A percentile compares a stretch with the other conserved stretches of the same genome.
phyloP scores from a whole-genome alignment of 441 rosid species.

The Macaranga tanarius region DNA sequence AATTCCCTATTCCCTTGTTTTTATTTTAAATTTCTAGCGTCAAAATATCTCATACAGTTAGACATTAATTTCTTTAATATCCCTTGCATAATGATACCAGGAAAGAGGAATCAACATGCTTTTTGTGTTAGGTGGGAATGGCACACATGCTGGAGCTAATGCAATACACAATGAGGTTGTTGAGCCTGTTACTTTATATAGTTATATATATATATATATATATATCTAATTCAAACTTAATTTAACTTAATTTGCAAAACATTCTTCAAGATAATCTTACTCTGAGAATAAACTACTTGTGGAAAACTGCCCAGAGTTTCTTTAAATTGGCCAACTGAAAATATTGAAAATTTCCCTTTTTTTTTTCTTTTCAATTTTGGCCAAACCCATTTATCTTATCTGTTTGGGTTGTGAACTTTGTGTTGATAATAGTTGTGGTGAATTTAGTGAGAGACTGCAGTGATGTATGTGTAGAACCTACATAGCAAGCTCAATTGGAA shows the following conservation, averaged over 20 bases:
- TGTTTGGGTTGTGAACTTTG: neutral
- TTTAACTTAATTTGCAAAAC: neutral
- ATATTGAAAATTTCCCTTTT: neutral
- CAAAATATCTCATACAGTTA: conserved; percentile 15
- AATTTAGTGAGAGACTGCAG: neutral
- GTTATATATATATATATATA: conserved; percentile 4
- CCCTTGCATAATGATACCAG: conserved; percentile 42
- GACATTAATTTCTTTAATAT: conserved; percentile 19
- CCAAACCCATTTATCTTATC: neutral
- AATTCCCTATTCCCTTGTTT: conserved; percentile 6
- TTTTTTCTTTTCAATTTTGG: neutral
- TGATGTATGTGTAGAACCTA: neutral
- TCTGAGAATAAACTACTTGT: neutral
- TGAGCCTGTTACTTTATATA: conserved; percentile 14
- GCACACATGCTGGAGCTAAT: conserved; percentile 97
- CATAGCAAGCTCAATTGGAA: neutral
- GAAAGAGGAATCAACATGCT: conserved; percentile 98
- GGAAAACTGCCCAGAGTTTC: neutral
- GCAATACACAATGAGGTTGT: conserved; percentile 92
- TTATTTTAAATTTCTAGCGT: neutral
- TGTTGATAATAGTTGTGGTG: neutral
- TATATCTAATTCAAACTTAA: neutral
- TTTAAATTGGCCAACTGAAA: neutral
- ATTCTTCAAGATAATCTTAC: neutral
- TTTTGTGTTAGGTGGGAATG: conserved; percentile 93